phyloP scores from a whole-genome alignment of 2,329 filamentous ascomycete species.

The Coniochaeta sp. region DNA sequence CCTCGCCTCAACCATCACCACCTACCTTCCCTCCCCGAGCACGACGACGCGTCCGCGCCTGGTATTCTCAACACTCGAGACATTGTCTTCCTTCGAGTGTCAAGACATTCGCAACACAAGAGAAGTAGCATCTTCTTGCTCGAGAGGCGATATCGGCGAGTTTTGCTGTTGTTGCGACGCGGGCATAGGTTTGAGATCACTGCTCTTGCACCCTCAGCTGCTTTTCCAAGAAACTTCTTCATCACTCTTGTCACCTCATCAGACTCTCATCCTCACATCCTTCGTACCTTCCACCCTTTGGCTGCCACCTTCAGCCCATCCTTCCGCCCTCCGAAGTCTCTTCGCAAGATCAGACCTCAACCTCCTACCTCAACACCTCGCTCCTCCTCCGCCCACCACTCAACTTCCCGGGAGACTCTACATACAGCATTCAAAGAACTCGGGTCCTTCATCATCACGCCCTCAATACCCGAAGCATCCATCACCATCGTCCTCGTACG shows the following conservation, averaged over 20 bases:
- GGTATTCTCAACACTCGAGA: no score
- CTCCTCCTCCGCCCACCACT: slow-evolving; percentile 6
- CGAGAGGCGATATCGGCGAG: not conserved
- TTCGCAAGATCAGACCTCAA: slow-evolving; percentile 19
- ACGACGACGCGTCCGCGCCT: no score
- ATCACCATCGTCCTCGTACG: slow-evolving; percentile 7
- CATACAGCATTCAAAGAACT: slow-evolving; percentile 9
- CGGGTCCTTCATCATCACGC: slow-evolving; percentile 10
- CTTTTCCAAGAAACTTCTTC: slow-evolving; percentile 11
- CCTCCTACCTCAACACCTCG: slow-evolving; percentile 8
- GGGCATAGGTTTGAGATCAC: slow-evolving; percentile 30
- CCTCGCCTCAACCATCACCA: no score
- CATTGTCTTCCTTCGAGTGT: not conserved
- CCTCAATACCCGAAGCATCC: slow-evolving; percentile 8
- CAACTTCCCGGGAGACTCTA: not conserved
- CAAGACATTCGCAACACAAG: not conserved
- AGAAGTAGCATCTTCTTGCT: not conserved
- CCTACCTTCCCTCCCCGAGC: not conserved
- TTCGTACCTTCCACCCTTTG: slow-evolving; percentile 4
- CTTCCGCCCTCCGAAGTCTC: slow-evolving; percentile 21
- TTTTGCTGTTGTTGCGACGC: slow-evolving; percentile 6
- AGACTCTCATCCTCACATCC: slow-evolving; percentile 5
- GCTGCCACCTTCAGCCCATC: slow-evolving; percentile 8
- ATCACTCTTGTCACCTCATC: slow-evolving; percentile 21
- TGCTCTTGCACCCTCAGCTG: slow-evolving; percentile 23